Percentiles rank a stretch among this genome's conserved stretches.
Conservation (phyloP, 208 protist species). For the Acanthamoeba polyphaga region DNA sequence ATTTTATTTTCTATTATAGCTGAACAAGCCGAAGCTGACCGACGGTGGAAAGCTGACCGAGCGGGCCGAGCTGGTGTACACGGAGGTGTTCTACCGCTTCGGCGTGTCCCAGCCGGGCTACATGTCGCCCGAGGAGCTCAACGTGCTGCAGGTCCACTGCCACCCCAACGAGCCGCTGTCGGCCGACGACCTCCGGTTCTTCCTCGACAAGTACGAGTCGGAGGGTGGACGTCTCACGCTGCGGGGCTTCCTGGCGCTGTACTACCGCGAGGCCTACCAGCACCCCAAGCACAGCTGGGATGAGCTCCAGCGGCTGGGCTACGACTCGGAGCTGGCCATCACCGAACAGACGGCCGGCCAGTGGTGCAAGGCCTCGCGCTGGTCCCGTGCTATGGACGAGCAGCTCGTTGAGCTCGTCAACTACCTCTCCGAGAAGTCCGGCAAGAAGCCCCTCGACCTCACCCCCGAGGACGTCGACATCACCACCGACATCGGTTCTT, state of each 20-base stretch:
- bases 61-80: conserved; percentile 43
- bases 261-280: conserved; percentile 54
- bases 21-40: conserved; percentile 50
- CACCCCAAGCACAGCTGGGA: conserved; percentile 70
- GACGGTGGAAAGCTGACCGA: conserved; percentile 22
- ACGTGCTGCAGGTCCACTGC: conserved; percentile 69
- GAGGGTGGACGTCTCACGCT: conserved; percentile 47
- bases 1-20: not conserved
- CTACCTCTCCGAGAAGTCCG: conserved; percentile 30
- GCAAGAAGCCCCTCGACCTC: conserved; percentile 44
- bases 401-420: conserved; percentile 73
- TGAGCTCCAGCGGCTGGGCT: conserved; percentile 47
- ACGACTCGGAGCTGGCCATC: conserved; percentile 56
- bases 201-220: conserved; percentile 29
- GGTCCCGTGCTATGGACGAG: conserved; percentile 50
- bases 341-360: not conserved
- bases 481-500: not conserved
- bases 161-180: conserved; percentile 55
- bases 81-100: conserved; percentile 60
- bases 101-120: conserved; percentile 50
- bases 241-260: conserved; percentile 42
- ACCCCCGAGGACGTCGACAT: not conserved
- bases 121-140: conserved; percentile 60
- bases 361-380: conserved; percentile 54
- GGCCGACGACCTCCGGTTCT: conserved; percentile 31